Conservation (phyloP, 2,329 filamentous ascomycete genomes). For the Raffaelea deltoideospora region DNA sequence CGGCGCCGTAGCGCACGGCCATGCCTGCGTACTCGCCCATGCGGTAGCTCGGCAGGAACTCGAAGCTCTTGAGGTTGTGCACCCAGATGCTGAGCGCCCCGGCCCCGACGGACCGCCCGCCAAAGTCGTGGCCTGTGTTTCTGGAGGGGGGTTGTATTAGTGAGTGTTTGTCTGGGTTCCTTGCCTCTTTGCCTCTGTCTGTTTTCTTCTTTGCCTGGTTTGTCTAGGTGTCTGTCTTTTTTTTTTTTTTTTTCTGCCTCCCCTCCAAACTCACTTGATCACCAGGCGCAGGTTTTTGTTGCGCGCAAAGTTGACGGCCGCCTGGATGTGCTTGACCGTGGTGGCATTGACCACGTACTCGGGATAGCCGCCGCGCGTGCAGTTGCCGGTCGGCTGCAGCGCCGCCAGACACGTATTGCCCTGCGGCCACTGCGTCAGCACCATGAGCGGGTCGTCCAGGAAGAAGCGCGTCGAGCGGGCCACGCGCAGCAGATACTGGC, state of each 20-base stretch:
- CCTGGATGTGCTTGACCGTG: slow-evolving; percentile 19
- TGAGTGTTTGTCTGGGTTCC: neutral
- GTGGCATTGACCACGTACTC: slow-evolving; percentile 22
- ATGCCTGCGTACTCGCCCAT: slow-evolving; percentile 15
- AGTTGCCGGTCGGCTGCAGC: slow-evolving; percentile 12
- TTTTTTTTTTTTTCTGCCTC: neutral
- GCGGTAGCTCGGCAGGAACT: slow-evolving; percentile 18
- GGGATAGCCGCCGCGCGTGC: slow-evolving; percentile 20
- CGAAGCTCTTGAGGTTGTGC: slow-evolving; percentile 28
- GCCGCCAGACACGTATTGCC: slow-evolving; percentile 16
- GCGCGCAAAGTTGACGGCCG: slow-evolving; percentile 16
- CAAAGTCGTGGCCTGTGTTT: slow-evolving; percentile 32
- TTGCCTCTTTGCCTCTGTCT: too few relatives aligned
- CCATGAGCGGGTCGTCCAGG: slow-evolving; percentile 17
- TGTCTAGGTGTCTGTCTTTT: neutral
- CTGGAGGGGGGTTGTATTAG: slow-evolving; percentile 15
- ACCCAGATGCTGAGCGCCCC: slow-evolving; percentile 35
- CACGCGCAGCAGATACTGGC: slow-evolving; percentile 15
- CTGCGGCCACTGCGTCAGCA: slow-evolving; percentile 17
- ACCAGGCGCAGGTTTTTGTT: slow-evolving; percentile 20
- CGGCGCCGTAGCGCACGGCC: slow-evolving; percentile 18
- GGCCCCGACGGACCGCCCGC: slow-evolving; percentile 27
- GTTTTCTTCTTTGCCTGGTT: too few relatives aligned
- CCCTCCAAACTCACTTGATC: slow-evolving; percentile 16
- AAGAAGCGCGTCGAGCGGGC: slow-evolving; percentile 16